Evolutionary conservation across 179 eudicot species (phyloP).

Genomic region (Spergularia azorica): DNA sequence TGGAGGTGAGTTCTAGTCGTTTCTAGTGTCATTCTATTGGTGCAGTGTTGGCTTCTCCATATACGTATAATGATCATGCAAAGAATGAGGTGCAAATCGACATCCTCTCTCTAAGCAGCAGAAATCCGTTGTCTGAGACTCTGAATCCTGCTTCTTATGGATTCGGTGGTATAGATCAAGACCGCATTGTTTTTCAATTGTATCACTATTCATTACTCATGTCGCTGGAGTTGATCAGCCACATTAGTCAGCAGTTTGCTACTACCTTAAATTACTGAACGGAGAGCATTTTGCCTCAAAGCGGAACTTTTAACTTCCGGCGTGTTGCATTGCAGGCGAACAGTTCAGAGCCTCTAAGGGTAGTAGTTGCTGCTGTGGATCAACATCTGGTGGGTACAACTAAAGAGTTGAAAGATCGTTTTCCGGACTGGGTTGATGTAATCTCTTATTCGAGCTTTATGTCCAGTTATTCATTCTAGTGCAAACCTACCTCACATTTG

Average conservation of each 20-base stretch:
- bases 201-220: background rate
- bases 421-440: slow-evolving; percentile 87
- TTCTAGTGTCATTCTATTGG: slow-evolving; percentile 12
- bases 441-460: slow-evolving; percentile 69
- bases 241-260: background rate
- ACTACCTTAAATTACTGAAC: background rate
- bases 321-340: slow-evolving; percentile 54
- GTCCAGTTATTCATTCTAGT: slow-evolving; percentile 69
- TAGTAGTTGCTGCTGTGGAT: slow-evolving; percentile 79
- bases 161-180: background rate
- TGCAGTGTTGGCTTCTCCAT: background rate
- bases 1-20: slow-evolving; percentile 62
- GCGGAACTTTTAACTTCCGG: background rate
- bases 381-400: slow-evolving; percentile 60
- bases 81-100: background rate
- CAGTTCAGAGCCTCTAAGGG: slow-evolving; percentile 63
- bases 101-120: background rate
- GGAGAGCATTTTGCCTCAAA: background rate
- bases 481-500: slow-evolving; percentile 6
- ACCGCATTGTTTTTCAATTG: background rate
- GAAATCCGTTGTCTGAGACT: slow-evolving; percentile 3
- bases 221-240: background rate
- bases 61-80: background rate
- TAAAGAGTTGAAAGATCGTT: slow-evolving; percentile 56
- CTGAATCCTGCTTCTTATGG: background rate